Evolutionary conservation across 179 eudicot genomes (phyloP), one percentile per base, ranked within the genome.

Genomic region (Dionaea muscipula): DNA sequence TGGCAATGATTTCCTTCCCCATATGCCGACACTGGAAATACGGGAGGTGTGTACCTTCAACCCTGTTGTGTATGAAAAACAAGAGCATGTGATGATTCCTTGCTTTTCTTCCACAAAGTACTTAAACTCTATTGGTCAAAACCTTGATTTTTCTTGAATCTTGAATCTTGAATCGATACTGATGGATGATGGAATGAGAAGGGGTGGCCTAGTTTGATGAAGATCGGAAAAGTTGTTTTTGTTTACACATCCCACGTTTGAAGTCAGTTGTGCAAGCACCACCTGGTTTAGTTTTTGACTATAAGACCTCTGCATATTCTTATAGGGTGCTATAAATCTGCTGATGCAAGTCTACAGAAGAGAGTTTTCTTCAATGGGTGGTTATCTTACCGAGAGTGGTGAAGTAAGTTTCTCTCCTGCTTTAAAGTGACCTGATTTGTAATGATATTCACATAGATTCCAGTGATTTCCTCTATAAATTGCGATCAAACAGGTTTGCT

Each of bases 1-100:
- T 60, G 98, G 98, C 69, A 91, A 91, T 65, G 98, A 91, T 70
- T 91, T 91, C 68, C 96, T 91, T 66, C 98, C 98, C 17, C 98
- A 91, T 67, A 91, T 91, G 98, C 96, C 98, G 15, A 88, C 98
- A 22, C 68, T 91, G 63, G 98, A 91, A 74, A 91, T 91, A 68
- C 85, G 96, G 37, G 98, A 91, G 98, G 98, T 91, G 73, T 65
- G 70, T 31, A 18, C 49, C 44, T 45, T 19, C 3, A 33, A 22
- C 17, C 18, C 22, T 26, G 27, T 19, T 28, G 9, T 44, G 9
- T 17, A 43, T 8, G 9, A 17, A 43, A 18, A 43, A n/a, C n/a
- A 16, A 9, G 16, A 14, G n/a, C 47, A 14, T 43, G 47, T 28
- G 20, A n/a, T 17, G 43, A 38, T 10, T 31, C 10, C 10, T 7